These are phyloP conservation scores for Primulina tabacum DNA, from an alignment of 257 asterid species.

Conservation along the genomic window DNA sequence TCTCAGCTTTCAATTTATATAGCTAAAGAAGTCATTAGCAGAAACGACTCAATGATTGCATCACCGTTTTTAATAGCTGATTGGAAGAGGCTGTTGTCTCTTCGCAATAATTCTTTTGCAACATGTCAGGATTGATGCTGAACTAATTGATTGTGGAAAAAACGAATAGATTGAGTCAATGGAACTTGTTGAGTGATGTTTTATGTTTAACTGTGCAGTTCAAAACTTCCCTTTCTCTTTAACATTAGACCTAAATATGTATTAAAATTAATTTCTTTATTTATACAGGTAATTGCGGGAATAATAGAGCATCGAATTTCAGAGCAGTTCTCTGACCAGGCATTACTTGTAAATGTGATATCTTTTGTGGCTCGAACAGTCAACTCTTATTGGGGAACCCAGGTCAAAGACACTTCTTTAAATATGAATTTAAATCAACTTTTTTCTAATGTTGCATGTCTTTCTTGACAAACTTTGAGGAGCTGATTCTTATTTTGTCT, in stretches of 20 bases:
- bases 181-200: background rate
- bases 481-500: slow-evolving; percentile 3
- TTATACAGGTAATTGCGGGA: slow-evolving; percentile 77
- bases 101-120: background rate
- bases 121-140: slow-evolving; percentile 10
- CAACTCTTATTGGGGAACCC: slow-evolving; percentile 98
- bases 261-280: background rate
- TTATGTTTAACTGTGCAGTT: background rate
- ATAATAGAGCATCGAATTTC: slow-evolving; percentile 84
- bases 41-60: background rate
- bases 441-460: background rate
- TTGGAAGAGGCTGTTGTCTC: background rate
- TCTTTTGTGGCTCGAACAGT: slow-evolving; percentile 82
- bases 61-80: background rate
- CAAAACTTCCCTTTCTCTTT: slow-evolving; percentile 6
- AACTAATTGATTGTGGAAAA: background rate
- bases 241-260: background rate
- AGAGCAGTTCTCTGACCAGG: slow-evolving; percentile 67
- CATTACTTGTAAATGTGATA: slow-evolving; percentile 69
- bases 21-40: background rate
- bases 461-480: slow-evolving; percentile 3
- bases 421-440: slow-evolving; percentile 1
- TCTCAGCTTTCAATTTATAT: background rate
- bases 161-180: background rate
- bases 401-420: slow-evolving; percentile 42